Conservation (phyloP, 2,329 filamentous ascomycete genomes). For the Aotearoamyces nothofagi region DNA sequence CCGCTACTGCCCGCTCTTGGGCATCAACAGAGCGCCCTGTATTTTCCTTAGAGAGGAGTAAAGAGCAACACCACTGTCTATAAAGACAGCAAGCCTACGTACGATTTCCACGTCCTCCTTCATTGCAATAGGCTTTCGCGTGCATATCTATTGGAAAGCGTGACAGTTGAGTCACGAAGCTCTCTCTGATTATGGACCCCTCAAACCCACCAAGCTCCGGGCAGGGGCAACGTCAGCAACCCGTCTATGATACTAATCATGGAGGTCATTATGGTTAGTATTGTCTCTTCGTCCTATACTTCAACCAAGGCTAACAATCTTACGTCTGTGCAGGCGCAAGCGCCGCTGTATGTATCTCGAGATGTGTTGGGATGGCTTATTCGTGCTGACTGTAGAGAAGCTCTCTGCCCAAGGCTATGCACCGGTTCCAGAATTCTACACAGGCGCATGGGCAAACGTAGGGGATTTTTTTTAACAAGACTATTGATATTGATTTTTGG, state of each 20-base stretch:
- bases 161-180: background rate
- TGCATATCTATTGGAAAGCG: too few species aligned
- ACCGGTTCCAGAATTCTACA: conserved; percentile 81
- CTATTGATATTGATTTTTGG: conserved; percentile 9
- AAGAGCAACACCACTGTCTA: too few species aligned
- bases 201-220: conserved; percentile 35
- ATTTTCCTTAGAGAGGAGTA: too few species aligned
- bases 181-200: conserved; percentile 32
- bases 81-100: too few species aligned
- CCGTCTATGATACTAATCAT: conserved; percentile 57
- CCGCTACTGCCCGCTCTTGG: too few species aligned
- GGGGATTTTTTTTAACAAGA: conserved; percentile 19
- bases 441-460: conserved; percentile 90
- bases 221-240: conserved; percentile 35
- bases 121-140: background rate
- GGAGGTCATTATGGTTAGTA: conserved; percentile 64
- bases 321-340: conserved; percentile 49
- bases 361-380: conserved; percentile 1
- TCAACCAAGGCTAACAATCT: conserved; percentile 6
- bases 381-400: conserved; percentile 28
- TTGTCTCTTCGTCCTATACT: conserved; percentile 4
- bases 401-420: conserved; percentile 78
- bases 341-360: conserved; percentile 39
- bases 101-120: too few species aligned
- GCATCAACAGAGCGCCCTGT: too few species aligned